Percentiles rank a stretch among this genome's conserved stretches.
Evolutionary conservation across 306 rosid genomes (phyloP).

Genomic region (Rosa persica): DNA sequence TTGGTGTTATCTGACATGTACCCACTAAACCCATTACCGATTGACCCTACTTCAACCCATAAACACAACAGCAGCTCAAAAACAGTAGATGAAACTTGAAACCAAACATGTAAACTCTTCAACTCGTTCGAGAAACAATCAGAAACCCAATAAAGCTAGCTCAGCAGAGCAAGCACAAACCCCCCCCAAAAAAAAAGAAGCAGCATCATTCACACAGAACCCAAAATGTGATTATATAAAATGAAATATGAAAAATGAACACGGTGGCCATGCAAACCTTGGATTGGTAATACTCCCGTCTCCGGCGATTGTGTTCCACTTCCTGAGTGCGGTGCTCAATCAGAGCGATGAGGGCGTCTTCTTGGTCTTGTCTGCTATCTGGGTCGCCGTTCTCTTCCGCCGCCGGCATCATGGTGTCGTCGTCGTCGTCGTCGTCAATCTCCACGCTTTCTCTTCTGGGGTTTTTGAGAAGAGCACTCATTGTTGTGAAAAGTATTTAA

Average conservation of each 20-base stretch:
- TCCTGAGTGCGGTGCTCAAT: conserved; percentile 81
- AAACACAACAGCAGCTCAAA: background rate
- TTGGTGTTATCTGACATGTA: background rate
- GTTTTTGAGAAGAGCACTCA: conserved; percentile 10
- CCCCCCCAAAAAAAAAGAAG: background rate
- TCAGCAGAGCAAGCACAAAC: background rate
- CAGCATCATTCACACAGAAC: background rate
- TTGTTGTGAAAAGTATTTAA: background rate
- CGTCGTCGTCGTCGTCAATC: conserved; percentile 22
- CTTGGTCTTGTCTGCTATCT: conserved; percentile 50
- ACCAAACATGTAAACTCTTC: background rate
- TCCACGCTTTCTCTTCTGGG: background rate
- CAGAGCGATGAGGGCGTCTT: conserved; percentile 77
- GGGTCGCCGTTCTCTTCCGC: conserved; percentile 7
- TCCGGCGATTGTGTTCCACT: conserved; percentile 59
- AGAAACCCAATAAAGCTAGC: background rate
- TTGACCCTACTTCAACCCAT: background rate
- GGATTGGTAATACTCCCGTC: conserved; percentile 57
- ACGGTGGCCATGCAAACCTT: conserved; percentile 48
- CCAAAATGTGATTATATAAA: background rate
- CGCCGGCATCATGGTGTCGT: background rate
- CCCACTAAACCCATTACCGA: background rate
- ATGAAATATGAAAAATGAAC: background rate
- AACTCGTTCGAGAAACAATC: background rate
- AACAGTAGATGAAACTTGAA: background rate